Percentiles rank a stretch among this genome's conserved stretches.
Evolutionary conservation across 768 basidiomycete species (phyloP).

Genomic region (Serendipita sp.): DNA sequence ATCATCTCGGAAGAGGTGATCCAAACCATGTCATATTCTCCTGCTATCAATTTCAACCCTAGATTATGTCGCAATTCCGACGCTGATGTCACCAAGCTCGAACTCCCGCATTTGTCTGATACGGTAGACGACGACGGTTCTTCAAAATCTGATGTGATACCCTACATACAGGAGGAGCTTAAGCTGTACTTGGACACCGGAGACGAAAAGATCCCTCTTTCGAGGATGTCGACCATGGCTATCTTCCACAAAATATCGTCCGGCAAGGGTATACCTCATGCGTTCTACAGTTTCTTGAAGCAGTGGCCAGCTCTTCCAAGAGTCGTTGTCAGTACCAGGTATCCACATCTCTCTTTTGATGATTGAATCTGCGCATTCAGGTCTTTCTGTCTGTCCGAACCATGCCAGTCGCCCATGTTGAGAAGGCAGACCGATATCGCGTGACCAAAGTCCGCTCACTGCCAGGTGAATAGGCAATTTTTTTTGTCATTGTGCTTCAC

Average conservation of each 20-base stretch:
- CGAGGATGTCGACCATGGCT: conserved; percentile 35
- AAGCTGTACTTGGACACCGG: conserved; percentile 17
- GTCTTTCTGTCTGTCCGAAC: conserved; percentile 41
- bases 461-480: conserved; percentile 22
- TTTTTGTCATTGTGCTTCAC: not conserved
- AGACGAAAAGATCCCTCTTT: conserved; percentile 17
- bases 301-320: too few relatives aligned
- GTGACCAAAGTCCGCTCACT: conserved; percentile 35
- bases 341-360: conserved; percentile 23
- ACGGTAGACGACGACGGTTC: not conserved
- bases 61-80: not conserved
- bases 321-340: conserved; percentile 14
- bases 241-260: conserved; percentile 36
- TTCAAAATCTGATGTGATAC: too few relatives aligned
- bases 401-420: too few relatives aligned
- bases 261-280: too few relatives aligned
- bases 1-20: conserved; percentile 31
- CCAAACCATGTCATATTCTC: conserved; percentile 20
- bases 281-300: too few relatives aligned
- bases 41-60: not conserved
- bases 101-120: conserved; percentile 11
- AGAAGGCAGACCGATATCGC: too few relatives aligned
- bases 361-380: conserved; percentile 50
- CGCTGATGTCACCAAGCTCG: conserved; percentile 8
- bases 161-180: not conserved